These are phyloP conservation scores for Colletotrichum filicis DNA, from an alignment of 2,329 filamentous ascomycete species.

Conservation along the genomic window DNA sequence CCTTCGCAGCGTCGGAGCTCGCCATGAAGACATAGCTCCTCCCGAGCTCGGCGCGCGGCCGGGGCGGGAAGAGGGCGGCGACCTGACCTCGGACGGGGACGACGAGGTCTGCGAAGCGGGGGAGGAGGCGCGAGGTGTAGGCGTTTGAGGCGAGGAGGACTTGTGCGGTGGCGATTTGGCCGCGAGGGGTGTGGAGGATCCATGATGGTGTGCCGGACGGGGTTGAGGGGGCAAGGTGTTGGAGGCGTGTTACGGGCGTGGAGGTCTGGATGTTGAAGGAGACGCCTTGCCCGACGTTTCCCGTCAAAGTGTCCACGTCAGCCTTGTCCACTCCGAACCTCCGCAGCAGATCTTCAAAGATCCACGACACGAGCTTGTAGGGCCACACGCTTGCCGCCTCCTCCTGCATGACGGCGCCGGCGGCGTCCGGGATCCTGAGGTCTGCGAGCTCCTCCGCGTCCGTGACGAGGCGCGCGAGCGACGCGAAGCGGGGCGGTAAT, in stretches of 20 bases:
- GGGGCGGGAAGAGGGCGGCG: conserved; percentile 68
- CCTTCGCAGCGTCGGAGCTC: conserved; percentile 32
- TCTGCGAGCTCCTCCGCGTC: conserved; percentile 54
- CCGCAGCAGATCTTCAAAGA: conserved; percentile 69
- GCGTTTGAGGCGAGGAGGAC: conserved; percentile 86
- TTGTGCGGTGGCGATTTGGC: conserved; percentile 69
- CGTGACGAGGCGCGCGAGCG: conserved; percentile 54
- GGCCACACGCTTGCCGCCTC: conserved; percentile 81
- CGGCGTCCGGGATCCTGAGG: conserved; percentile 65
- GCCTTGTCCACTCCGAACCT: conserved; percentile 40
- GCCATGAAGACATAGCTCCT: conserved; percentile 74
- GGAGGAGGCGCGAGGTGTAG: conserved; percentile 82
- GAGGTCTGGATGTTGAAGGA: conserved; percentile 79
- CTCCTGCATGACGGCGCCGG: conserved; percentile 72
- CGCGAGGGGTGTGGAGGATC: conserved; percentile 75
- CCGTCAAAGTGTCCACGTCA: conserved; percentile 38
- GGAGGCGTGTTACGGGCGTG: conserved; percentile 70
- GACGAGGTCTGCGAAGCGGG: conserved; percentile 75
- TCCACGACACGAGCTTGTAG: conserved; percentile 82
- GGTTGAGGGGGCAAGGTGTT: conserved; percentile 40
- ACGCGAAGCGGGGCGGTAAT: conserved; percentile 70
- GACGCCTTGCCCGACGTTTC: background rate
- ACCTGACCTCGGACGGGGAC: conserved; percentile 83
- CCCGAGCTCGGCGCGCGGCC: conserved; percentile 50
- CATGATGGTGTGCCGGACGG: conserved; percentile 52